Base-by-base conservation (phyloP, 768 basidiomycete species). In the Agaricus subrufescens region DNA sequence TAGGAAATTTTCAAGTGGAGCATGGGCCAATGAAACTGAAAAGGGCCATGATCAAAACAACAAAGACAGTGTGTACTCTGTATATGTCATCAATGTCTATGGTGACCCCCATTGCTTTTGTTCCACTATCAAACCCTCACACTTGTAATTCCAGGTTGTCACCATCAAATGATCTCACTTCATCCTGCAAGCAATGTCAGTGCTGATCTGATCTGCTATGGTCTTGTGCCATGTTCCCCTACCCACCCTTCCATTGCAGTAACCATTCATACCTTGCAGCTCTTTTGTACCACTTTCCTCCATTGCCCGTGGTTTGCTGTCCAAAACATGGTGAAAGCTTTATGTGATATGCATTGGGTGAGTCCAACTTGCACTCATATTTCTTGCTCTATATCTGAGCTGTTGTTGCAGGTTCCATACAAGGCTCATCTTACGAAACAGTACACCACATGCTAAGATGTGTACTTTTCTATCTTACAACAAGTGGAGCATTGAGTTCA, bases 331-430 rank as follows among this genome's bases (percentile, higher is more conserved):
- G 49, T 65, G 15, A 69, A 69, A 46, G 51, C 53, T 1, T 54
- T 73, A 0, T 70, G 66, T 30, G 67, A 72, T 50, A 25, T 71
- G n/a, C 66, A 73, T 12, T 34, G 60, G 1, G 31, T 31, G 0
- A 31, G 31, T 31, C 5, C 10, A 10, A 31, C 31, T 31, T 5
- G 4, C 5, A 5, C 10, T 10, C 4, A 5, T 31, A 0, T 31
- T 31, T 31, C 4, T 10, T 31, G 31, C 0, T 10, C 5, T 5
- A 4, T 31, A 19, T 1, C 10, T 4, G 0, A 10, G 10, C 31
- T 1, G 10, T 31, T 19, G 19, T 19, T 19, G 19, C 19, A 31
- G 31, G 31, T 31, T 1, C 62, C 66, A 0, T 67, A 60, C 50
- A 31, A 58, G 9, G 46, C 46, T 1, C 58, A 63, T 45, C 46